Base-by-base conservation (phyloP, 1,139 yeast genomes). In the Yamadazyma oceani region DNA sequence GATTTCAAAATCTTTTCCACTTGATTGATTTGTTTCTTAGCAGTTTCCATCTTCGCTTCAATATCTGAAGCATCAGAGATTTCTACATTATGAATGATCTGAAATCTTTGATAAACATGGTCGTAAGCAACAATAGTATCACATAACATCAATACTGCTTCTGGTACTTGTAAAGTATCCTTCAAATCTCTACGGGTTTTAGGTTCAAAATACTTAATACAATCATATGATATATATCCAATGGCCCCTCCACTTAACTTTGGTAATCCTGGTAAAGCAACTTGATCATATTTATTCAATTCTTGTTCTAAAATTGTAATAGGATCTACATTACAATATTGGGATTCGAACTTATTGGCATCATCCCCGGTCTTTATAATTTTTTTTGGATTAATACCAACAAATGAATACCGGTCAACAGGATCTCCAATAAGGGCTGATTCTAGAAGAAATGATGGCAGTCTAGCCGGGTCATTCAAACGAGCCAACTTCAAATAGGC, bases 171-270 rank as follows among this genome's bases (percentile, higher is more conserved):
- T 50, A 92, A 66, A 1, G 84, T 82, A 59, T 92, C 97, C 51
- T 84, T 79, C 53, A 90, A 69, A 7, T 75, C 76, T 49, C 88
- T 77, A 42, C 73, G 73, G 1, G 97, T 90, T 54, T 75, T 83
- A 40, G 98, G 98, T 63, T 92, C 98, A 53, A 92, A 92, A 62
- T 92, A 92, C 55, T 88, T 85, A 55, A 92, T 85, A 68, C 99
- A 92, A 60, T 94, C 99, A 55, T 92, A 92, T 0, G 97, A 87
- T 34, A 92, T 81, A 57, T 89, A 92, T 0, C 98, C 98, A 36
- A 92, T 76, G 8, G 97, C 97, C 46, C 98, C 99, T 38, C 99
- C 98, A 53, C 92, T 82, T 41, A 90, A 70, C 45, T 77, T 78
- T 8, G 97, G 97, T 41, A 85, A 66, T 27, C 95, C 94, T 1